These are phyloP conservation scores for Adenanthera pavonina DNA, from an alignment of 306 rosid genomes.

Conservation along the genomic window DNA sequence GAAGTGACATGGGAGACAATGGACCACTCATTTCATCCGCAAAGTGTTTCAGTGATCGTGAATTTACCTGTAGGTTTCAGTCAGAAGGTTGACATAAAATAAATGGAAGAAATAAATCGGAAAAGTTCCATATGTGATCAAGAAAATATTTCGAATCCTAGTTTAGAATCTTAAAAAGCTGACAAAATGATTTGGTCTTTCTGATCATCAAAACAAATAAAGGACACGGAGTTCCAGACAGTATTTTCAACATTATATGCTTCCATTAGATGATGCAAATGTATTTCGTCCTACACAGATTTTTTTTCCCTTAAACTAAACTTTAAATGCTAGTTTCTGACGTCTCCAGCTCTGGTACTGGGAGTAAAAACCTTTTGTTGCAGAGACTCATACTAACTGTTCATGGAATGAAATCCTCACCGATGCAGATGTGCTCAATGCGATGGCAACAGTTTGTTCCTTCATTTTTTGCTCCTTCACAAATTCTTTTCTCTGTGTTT, in stretches of 20 bases:
- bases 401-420: slow-evolving; percentile 54
- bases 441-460: slow-evolving; percentile 57
- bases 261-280: background rate
- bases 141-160: slow-evolving; percentile 22
- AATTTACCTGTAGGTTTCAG: slow-evolving; percentile 56
- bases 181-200: slow-evolving; percentile 30
- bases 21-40: slow-evolving; percentile 73
- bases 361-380: slow-evolving; percentile 28
- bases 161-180: slow-evolving; percentile 21
- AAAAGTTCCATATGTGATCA: slow-evolving; percentile 13
- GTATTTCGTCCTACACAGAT: background rate
- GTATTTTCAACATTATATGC: slow-evolving; percentile 24
- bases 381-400: slow-evolving; percentile 34
- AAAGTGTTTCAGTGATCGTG: slow-evolving; percentile 67
- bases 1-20: slow-evolving; percentile 71
- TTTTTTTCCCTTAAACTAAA: slow-evolving; percentile 11
- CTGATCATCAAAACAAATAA: background rate
- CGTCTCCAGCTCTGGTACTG: slow-evolving; percentile 12
- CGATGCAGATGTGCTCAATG: slow-evolving; percentile 52
- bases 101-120: slow-evolving; percentile 21
- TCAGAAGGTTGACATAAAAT: slow-evolving; percentile 25
- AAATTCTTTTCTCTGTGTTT: slow-evolving; percentile 66
- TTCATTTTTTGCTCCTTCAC: slow-evolving; percentile 60
- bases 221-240: slow-evolving; percentile 22
- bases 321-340: slow-evolving; percentile 29